Conservation (phyloP, 2,329 filamentous ascomycete genomes). For the Penicillium sp. region DNA sequence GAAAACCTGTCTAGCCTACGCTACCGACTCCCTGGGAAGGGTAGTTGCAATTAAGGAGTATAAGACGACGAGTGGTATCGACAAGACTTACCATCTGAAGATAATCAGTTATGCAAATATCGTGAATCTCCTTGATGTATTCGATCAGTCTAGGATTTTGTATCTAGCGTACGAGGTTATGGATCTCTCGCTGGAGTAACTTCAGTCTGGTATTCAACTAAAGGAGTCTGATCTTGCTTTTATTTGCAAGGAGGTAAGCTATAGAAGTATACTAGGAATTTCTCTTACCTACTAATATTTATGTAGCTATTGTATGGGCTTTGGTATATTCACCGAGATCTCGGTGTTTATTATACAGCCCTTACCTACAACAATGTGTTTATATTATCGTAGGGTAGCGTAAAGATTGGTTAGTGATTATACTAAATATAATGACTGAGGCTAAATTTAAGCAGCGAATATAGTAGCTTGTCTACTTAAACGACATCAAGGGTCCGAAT, state of each 20-base stretch:
- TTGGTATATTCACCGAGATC: constrained; percentile 5
- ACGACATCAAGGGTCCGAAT: constrained; percentile 1
- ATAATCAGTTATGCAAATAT: constrained; percentile 1
- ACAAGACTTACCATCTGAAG: constrained; percentile 1
- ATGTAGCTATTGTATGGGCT: constrained; percentile 1
- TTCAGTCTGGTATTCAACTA: constrained; percentile 2
- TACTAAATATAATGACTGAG: not conserved
- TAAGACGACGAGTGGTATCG: constrained; percentile 2
- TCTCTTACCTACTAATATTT: not conserved
- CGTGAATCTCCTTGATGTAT: constrained; percentile 1
- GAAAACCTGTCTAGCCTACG: constrained; percentile 2
- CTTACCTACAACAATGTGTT: not conserved
- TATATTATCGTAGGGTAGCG: constrained; percentile 2
- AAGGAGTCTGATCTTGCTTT: constrained; percentile 5
- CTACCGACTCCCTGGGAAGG: not conserved
- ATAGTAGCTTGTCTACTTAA: constrained; percentile 1
- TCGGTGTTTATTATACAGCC: not conserved
- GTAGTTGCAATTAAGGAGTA: constrained; percentile 6
- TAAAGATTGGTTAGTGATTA: constrained; percentile 2
- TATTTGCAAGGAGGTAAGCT: constrained; percentile 5
- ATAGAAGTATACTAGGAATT: not conserved
- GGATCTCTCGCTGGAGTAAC: constrained; percentile 2
- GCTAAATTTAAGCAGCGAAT: not conserved
- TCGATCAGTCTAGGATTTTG: constrained; percentile 2
- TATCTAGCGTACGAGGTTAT: constrained; percentile 5